These are phyloP conservation scores for Mucor piriformis DNA, from an alignment of 371 early-diverging fungal genomes.

Conservation along the genomic window DNA sequence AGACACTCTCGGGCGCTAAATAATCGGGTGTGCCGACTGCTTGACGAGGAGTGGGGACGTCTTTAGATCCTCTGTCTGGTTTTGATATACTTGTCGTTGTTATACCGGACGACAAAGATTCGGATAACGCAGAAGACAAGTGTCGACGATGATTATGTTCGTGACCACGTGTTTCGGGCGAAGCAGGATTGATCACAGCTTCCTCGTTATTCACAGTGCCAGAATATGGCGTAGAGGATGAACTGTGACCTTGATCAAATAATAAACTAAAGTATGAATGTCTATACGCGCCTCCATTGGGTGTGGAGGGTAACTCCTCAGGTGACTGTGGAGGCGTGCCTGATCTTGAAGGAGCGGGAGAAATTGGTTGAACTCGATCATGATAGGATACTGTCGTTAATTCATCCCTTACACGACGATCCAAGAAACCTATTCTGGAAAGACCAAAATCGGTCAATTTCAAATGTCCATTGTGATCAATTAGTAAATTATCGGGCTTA, in stretches of 20 bases:
- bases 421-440: constrained; percentile 85
- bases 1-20: constrained; percentile 93
- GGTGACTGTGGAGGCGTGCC: constrained; percentile 45
- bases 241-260: constrained; percentile 31
- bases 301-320: constrained; percentile 14
- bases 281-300: constrained; percentile 26
- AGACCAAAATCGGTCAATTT: constrained; percentile 96
- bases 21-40: constrained; percentile 97
- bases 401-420: constrained; percentile 74
- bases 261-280: constrained; percentile 40
- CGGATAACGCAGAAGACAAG: constrained; percentile 24
- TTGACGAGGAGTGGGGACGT: constrained; percentile 3
- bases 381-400: constrained; percentile 30
- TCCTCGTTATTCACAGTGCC: constrained; percentile 12
- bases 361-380: constrained; percentile 34
- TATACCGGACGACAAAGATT: constrained; percentile 15
- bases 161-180: constrained; percentile 25
- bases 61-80: background rate
- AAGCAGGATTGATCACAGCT: constrained; percentile 7
- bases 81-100: constrained; percentile 2
- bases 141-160: constrained; percentile 32
- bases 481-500: constrained; percentile 91
- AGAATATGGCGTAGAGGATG: constrained; percentile 15
- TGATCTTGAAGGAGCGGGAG: constrained; percentile 49
- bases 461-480: constrained; percentile 89